Evolutionary conservation across 1,284 basidiomycete genomes (phyloP).

Genomic region (Afroboletus lepidellus): DNA sequence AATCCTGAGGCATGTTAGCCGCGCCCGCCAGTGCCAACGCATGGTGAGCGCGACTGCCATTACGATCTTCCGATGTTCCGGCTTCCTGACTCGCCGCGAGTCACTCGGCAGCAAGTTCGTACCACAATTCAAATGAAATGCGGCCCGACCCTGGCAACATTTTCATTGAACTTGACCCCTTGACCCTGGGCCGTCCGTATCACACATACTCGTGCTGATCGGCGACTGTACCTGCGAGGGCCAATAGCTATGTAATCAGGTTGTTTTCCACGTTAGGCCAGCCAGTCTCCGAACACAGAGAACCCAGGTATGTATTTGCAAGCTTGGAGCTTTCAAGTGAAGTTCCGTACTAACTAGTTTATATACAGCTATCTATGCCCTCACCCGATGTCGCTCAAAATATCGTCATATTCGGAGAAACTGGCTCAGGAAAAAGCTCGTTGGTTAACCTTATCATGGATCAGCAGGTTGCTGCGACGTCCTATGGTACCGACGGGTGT

Average conservation of each 20-base stretch:
- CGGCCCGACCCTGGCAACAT: not conserved
- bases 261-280: too few species aligned
- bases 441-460: slow-evolving; percentile 33
- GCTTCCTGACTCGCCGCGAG: too few species aligned
- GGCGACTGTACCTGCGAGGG: not conserved
- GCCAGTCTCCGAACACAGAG: slow-evolving; percentile 1
- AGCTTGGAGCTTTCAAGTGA: not conserved
- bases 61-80: too few species aligned
- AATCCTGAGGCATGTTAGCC: too few species aligned
- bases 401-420: slow-evolving; percentile 31
- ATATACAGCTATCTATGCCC: slow-evolving; percentile 16
- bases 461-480: slow-evolving; percentile 23
- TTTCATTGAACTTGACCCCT: slow-evolving; percentile 4
- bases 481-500: slow-evolving; percentile 30
- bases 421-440: slow-evolving; percentile 36
- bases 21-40: too few species aligned
- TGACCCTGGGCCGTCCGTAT: not conserved
- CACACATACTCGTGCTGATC: slow-evolving; percentile 23
- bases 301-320: slow-evolving; percentile 22
- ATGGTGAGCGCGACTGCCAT: too few species aligned
- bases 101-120: too few species aligned
- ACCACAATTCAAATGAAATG: too few species aligned
- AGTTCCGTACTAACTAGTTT: slow-evolving; percentile 6
- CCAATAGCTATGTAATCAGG: too few species aligned
- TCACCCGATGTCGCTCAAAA: slow-evolving; percentile 17